Conservation (phyloP, 179 eudicot genomes). For the Camellia oleifera region DNA sequence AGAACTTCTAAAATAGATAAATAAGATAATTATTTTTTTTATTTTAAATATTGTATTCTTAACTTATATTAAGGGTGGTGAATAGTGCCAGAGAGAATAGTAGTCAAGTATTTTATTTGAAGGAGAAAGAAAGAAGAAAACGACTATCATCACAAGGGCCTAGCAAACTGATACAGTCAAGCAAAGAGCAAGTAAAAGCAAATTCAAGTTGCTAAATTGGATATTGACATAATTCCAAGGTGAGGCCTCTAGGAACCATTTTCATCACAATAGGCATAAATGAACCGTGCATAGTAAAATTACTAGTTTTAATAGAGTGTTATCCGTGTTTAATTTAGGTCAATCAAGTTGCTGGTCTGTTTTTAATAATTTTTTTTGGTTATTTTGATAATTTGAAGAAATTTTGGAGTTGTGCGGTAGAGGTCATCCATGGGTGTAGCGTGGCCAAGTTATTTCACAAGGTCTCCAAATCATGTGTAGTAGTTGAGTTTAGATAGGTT, state of each 20-base stretch:
- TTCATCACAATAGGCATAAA: neutral
- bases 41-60: neutral
- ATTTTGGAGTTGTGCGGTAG: neutral
- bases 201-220: neutral
- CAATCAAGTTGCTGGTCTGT: neutral
- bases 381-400: neutral
- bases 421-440: neutral
- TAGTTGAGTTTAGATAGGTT: neutral
- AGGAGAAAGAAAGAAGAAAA: neutral
- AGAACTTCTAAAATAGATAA: neutral
- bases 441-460: neutral
- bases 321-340: neutral
- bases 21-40: neutral
- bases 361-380: neutral
- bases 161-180: neutral
- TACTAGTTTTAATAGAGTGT: neutral
- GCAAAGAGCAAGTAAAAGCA: neutral
- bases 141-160: neutral
- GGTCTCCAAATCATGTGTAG: neutral
- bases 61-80: neutral
- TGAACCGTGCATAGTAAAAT: neutral
- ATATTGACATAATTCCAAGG: neutral
- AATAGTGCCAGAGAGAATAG: neutral
- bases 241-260: neutral
- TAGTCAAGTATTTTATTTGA: neutral